Conservation (phyloP, 257 asterid genomes). For the Plantago elongata region DNA sequence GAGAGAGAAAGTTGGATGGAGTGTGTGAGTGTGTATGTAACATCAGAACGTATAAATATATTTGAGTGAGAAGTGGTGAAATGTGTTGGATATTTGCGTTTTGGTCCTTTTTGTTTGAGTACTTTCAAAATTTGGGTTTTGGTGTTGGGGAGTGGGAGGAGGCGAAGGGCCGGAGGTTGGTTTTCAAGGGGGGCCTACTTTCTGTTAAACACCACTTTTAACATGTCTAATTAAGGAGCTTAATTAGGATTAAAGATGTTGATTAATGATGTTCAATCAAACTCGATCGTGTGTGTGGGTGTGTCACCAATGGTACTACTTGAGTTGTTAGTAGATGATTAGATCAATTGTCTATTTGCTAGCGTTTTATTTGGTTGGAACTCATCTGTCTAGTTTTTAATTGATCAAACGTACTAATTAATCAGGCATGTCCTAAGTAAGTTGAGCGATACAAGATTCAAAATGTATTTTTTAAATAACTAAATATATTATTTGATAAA, state of each 20-base stretch:
- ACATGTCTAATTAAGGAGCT: neutral
- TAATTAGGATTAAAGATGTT: neutral
- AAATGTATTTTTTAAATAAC: too few relatives aligned
- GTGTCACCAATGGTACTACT: too few relatives aligned
- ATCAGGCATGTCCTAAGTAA: too few relatives aligned
- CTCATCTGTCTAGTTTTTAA: neutral
- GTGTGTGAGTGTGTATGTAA: too few relatives aligned
- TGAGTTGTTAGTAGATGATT: too few relatives aligned
- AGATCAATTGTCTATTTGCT: too few relatives aligned
- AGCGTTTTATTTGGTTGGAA: neutral
- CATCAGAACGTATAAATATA: neutral
- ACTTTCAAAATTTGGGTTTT: conserved; percentile 7
- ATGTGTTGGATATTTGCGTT: neutral
- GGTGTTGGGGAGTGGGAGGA: conserved; percentile 40
- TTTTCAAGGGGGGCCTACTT: conserved; percentile 33
- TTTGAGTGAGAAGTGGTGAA: neutral
- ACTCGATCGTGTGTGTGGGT: too few relatives aligned
- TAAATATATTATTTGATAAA: too few relatives aligned
- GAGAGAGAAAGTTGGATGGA: too few relatives aligned
- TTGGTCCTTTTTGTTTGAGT: conserved; percentile 16
- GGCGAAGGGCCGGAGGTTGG: conserved; percentile 29
- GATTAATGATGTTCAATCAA: neutral
- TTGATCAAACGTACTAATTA: too few relatives aligned
- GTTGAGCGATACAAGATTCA: too few relatives aligned
- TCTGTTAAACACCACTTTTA: neutral